Evolutionary conservation across 257 asterid species (phyloP).

Genomic region (Forsythia suspensa): DNA sequence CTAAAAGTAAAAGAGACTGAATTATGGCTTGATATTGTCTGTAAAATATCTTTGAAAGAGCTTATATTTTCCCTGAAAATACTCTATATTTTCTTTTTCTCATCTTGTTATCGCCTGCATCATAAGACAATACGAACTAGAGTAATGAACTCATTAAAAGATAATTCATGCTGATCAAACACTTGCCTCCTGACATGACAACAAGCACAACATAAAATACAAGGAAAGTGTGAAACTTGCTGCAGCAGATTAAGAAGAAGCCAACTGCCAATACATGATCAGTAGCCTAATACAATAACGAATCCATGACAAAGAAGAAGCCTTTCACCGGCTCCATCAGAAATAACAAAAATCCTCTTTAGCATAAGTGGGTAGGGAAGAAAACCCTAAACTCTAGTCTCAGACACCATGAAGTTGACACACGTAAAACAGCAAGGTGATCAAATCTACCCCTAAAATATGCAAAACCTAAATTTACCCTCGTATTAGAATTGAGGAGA

Average conservation of each 20-base stretch:
- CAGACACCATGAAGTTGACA: neutral
- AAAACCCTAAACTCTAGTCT: neutral
- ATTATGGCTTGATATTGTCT: neutral
- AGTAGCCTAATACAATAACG: neutral
- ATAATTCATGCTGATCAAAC: neutral
- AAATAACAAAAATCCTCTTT: neutral
- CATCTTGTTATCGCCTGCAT: neutral
- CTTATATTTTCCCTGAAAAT: neutral
- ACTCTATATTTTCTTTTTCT: neutral
- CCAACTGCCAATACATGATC: neutral
- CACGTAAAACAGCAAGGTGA: neutral
- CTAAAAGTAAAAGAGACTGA: neutral
- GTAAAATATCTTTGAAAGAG: neutral
- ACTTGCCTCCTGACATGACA: neutral
- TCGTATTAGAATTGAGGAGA: neutral
- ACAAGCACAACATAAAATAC: neutral
- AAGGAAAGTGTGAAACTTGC: neutral
- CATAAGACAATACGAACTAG: neutral
- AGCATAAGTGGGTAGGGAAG: neutral
- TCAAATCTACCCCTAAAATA: neutral
- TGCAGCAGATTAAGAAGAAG: neutral
- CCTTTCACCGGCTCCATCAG: neutral
- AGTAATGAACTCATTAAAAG: neutral
- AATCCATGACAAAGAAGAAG: neutral
- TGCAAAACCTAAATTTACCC: neutral